These are phyloP conservation scores for Gonapodya prolifera DNA, from an alignment of 192 early-diverging fungal genomes.

Conservation along the genomic window DNA sequence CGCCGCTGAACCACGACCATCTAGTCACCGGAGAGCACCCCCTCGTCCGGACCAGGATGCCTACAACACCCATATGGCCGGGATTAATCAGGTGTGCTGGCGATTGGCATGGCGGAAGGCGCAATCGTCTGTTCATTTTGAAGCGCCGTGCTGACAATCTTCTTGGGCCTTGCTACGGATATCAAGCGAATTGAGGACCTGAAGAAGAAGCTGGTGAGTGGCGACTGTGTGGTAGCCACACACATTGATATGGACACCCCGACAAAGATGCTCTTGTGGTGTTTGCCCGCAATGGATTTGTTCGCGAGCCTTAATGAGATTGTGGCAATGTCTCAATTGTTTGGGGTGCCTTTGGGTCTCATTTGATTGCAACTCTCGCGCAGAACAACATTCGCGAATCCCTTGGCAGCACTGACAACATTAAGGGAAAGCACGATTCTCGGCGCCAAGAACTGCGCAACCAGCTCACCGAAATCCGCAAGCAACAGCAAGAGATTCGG, in stretches of 20 bases:
- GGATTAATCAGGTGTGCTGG: background rate
- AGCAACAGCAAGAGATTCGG: background rate
- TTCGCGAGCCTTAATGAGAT: background rate
- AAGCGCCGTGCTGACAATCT: no score
- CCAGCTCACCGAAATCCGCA: background rate
- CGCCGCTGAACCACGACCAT: background rate
- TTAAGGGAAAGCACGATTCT: background rate
- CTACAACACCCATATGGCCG: background rate
- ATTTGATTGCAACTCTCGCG: background rate
- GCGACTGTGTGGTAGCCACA: background rate
- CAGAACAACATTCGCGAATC: slow-evolving; percentile 2
- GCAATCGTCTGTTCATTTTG: no score
- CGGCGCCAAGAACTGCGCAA: background rate
- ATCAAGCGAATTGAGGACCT: background rate
- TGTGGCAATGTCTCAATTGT: background rate
- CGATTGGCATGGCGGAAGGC: background rate
- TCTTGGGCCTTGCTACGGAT: no score
- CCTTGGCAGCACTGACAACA: background rate
- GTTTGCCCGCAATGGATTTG: no score
- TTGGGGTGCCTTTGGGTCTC: background rate
- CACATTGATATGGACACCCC: no score
- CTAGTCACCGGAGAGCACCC: background rate
- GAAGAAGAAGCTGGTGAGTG: background rate
- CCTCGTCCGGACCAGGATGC: background rate
- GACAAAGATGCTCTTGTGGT: no score